phyloP scores from a whole-genome alignment of 306 rosid species.

The Pterocarpus santalinus region DNA sequence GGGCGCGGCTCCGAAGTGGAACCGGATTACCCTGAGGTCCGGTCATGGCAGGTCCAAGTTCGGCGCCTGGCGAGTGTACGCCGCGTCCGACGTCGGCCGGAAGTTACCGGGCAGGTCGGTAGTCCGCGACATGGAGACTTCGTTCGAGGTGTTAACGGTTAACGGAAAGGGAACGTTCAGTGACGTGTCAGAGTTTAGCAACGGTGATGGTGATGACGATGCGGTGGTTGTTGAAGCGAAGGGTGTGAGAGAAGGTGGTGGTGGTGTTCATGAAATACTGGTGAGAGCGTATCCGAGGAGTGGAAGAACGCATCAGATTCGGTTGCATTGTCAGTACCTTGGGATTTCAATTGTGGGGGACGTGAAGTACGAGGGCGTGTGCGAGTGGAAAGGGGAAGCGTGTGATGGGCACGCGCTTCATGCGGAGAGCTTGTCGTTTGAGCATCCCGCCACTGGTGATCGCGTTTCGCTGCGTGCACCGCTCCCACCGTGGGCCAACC shows the following conservation, averaged over 20 bases:
- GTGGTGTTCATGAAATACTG: conserved; percentile 60
- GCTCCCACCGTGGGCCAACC: conserved; percentile 74
- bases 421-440: conserved; percentile 80
- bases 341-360: conserved; percentile 89
- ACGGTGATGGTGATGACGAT: conserved; percentile 42
- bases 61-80: conserved; percentile 89
- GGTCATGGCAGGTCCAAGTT: conserved; percentile 95
- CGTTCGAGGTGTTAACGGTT: conserved; percentile 67
- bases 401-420: conserved; percentile 82
- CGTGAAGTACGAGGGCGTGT: conserved; percentile 89
- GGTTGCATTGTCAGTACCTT: conserved; percentile 87
- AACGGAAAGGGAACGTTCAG: conserved; percentile 61
- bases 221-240: conserved; percentile 67
- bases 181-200: conserved; percentile 53
- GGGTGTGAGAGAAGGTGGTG: conserved; percentile 45
- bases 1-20: conserved; percentile 72
- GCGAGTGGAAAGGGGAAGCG: conserved; percentile 67
- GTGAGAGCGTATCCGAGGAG: conserved; percentile 81
- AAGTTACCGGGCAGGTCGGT: conserved; percentile 82
- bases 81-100: conserved; percentile 79
- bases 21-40: conserved; percentile 66
- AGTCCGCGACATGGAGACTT: conserved; percentile 87
- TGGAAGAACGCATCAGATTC: conserved; percentile 97
- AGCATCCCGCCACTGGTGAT: conserved; percentile 78
- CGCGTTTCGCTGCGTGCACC: conserved; percentile 65